Base-by-base conservation (phyloP, 768 basidiomycete species). In the Auriscalpium microsporum region DNA sequence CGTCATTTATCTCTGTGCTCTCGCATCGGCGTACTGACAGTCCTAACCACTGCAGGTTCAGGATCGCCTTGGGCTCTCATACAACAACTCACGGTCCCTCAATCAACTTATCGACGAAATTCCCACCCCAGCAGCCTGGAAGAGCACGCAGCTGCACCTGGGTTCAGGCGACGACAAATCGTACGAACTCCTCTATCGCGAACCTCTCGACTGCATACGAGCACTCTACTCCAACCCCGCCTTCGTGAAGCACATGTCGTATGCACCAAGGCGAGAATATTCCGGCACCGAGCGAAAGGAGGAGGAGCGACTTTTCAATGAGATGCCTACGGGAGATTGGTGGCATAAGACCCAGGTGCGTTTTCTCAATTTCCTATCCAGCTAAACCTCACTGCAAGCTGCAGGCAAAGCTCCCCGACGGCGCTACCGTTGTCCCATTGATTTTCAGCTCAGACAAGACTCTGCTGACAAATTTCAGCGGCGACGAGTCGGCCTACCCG, bases 391-490 rank as follows among this genome's bases (percentile, higher is more conserved):
- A 53, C 38, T 37, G 49, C 8, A 57, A 58, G 0, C 56, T 62
- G 52, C 37, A 53, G 45, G 34, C 49, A 1, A 58, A 48, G 13
- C 19, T 40, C 0, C 56, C 62, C 40, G n/a, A 2, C 11, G 61
- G 57, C 8, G 70, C 69, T 0, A 70, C 73, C 3, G 63, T 76
- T 6, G 60, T 72, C 0, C 77, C 77, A 0, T 48, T 80, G 6
- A 76, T 79, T 16, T 60, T 80, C 4, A 69, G 74, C 0, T 69
- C 75, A 0, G 76, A 80, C 63, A 79, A 78, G 49, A 78, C 75
- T 0, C 66, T 71, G 52, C 62, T 78, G 0, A 73, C 73, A 0
- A 56, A 63, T 0, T 75, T 78, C 54, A 58, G 64, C 8, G 60
- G 70, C 3, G 71, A 74, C 54, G 75, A 78, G 56, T 52, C 58